Evolutionary conservation across 805 yeast genomes (phyloP).

Genomic region (Candida boidinii): DNA sequence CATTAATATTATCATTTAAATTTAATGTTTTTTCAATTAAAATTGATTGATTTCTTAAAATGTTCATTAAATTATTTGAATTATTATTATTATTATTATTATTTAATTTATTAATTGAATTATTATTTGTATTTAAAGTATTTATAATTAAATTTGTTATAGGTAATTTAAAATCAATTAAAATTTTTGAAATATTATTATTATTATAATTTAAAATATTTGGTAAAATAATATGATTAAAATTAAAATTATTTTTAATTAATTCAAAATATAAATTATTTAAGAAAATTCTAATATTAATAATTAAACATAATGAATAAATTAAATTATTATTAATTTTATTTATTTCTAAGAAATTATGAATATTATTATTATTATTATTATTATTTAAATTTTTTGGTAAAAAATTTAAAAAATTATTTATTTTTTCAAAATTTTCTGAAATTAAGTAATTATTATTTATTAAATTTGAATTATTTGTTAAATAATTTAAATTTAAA

Average conservation of each 20-base stretch:
- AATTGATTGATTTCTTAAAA: constrained; percentile 9
- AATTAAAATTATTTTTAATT: not conserved
- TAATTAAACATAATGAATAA: too few relatives aligned
- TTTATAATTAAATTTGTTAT: too few relatives aligned
- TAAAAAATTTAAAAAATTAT: not conserved
- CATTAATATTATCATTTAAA: too few relatives aligned
- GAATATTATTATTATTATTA: too few relatives aligned
- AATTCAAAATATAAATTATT: not conserved
- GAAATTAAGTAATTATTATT: constrained; percentile 7
- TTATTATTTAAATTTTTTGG: not conserved
- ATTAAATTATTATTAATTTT: too few relatives aligned
- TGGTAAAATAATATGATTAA: not conserved
- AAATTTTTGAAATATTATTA: not conserved
- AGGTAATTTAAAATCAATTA: too few relatives aligned
- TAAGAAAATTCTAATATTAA: not conserved
- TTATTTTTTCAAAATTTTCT: constrained; percentile 1
- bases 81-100: not conserved
- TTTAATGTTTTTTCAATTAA: constrained; percentile 2
- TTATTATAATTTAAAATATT: not conserved
- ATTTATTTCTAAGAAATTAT: too few relatives aligned
- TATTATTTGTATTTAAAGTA: too few relatives aligned
- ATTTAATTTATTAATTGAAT: not conserved
- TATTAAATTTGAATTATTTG: not conserved
- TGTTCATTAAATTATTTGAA: not conserved
- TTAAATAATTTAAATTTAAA: too few relatives aligned